Base-by-base conservation (phyloP, 2,329 filamentous ascomycete species). In the Pyricularia grisea region DNA sequence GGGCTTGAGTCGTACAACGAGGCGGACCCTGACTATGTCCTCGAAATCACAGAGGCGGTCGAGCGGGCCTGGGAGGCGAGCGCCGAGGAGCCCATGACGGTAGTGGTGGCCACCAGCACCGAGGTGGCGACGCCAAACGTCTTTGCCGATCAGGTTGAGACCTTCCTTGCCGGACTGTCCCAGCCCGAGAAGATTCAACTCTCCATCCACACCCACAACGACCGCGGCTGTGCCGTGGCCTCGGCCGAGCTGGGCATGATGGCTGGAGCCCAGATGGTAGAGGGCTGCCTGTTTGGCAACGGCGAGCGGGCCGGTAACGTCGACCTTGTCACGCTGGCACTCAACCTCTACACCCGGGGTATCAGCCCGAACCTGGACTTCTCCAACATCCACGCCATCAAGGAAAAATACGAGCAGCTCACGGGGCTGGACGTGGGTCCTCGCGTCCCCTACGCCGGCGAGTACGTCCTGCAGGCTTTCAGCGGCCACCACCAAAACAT, bases 311-410 rank as follows among this genome's bases (percentile, higher is more conserved):
- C 94, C 0, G 95, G 94, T 72, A 98, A 98, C 75, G 93, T 97
- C 27, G 94, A 98, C 77, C 85, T 98, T 68, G 93, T 98, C 67
- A 98, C 94, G 42, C 84, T 98, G 69, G 95, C 88, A 33, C 84
- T 98, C 70, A 98, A 98, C 78, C 88, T 98, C n/a, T 98, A 98
- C 80, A 97, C 94, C 0, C 94, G 98, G 79, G 94, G 94, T 69
- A 87, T 97, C 66, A 85, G 90, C 75, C 92, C 93, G 17, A 86
- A 90, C 12, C 87, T 98, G 73, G 94, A 98, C 82, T 97, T 98
- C 77, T 97, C 93, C 2, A 91, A 98, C 77, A 89, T 98, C 73
- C 89, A 90, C 74, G 85, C 85, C 55, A 87, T 98, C 60, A 97
- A 97, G 72, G 91, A 94, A 78, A 87, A 92, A 42, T 94, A 97